These are phyloP conservation scores for Ustilago crameri DNA, from an alignment of 1,284 basidiomycete species.

Conservation along the genomic window DNA sequence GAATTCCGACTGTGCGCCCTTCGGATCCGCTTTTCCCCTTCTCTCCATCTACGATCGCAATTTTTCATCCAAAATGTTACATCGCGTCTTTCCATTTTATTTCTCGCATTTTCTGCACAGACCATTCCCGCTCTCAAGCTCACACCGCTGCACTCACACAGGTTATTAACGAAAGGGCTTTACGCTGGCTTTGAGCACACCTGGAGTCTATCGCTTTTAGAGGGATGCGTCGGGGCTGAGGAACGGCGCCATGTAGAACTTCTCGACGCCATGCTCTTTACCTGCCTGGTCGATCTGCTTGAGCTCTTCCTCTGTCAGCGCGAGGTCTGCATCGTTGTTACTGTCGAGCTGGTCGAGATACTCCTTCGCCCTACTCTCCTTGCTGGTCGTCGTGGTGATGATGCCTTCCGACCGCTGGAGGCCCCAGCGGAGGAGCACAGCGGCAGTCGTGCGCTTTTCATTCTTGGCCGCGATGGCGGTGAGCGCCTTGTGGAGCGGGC, in stretches of 20 bases:
- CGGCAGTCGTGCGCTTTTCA: conserved; percentile 30
- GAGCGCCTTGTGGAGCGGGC: conserved; percentile 39
- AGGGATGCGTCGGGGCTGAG: conserved; percentile 16
- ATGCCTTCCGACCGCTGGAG: conserved; percentile 49
- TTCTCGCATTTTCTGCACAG: background rate
- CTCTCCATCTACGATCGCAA: conserved; percentile 32
- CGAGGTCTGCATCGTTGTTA: conserved; percentile 26
- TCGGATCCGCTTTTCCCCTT: conserved; percentile 46
- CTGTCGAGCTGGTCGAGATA: conserved; percentile 46
- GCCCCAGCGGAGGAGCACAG: conserved; percentile 51
- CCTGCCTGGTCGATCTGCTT: conserved; percentile 50
- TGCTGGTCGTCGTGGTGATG: conserved; percentile 52
- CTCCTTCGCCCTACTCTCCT: conserved; percentile 41
- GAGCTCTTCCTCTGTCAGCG: conserved; percentile 38
- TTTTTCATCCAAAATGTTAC: conserved; percentile 6
- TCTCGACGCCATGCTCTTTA: conserved; percentile 34
- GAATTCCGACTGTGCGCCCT: conserved; percentile 22
- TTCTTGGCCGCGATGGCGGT: conserved; percentile 40
- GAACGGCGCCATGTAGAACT: conserved; percentile 48
- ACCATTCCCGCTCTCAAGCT: too few relatives aligned
- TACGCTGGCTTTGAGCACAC: too few relatives aligned
- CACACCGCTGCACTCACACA: background rate
- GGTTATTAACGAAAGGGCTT: too few relatives aligned
- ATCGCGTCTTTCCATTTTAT: background rate
- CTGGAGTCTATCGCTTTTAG: too few relatives aligned